These are phyloP conservation scores for Aspergillus bridgeri DNA, from an alignment of 495 filamentous ascomycete genomes.

Conservation along the genomic window DNA sequence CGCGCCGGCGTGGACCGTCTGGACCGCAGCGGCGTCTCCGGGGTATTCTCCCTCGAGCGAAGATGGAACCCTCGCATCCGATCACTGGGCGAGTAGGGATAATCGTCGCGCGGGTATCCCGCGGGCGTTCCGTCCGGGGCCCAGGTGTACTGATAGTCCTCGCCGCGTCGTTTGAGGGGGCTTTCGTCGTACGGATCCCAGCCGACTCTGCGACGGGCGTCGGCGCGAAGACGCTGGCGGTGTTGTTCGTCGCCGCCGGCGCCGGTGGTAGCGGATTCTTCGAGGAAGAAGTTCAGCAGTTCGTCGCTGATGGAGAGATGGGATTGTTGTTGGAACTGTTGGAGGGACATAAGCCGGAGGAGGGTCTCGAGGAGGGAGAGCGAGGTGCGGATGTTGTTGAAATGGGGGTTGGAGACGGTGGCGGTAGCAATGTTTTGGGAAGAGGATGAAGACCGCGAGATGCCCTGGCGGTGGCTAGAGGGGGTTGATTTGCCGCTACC, in stretches of 20 bases:
- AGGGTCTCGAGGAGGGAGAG: conserved; percentile 93
- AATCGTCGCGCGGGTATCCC: conserved; percentile 24
- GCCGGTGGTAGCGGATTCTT: conserved; percentile 71
- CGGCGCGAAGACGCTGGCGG: conserved; percentile 64
- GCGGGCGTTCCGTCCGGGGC: conserved; percentile 25
- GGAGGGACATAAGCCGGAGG: conserved; percentile 86
- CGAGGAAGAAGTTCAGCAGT: conserved; percentile 88
- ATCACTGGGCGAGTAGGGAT: conserved; percentile 31
- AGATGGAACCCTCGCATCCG: conserved; percentile 28
- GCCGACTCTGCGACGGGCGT: conserved; percentile 74
- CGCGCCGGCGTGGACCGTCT: conserved; percentile 21
- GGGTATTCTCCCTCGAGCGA: conserved; percentile 40
- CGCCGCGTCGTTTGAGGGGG: conserved; percentile 60
- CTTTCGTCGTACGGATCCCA: conserved; percentile 84
- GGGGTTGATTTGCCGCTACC: conserved; percentile 16
- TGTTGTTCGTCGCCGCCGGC: conserved; percentile 68
- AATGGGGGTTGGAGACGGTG: conserved; percentile 39
- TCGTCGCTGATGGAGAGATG: conserved; percentile 95
- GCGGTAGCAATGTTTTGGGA: conserved; percentile 25
- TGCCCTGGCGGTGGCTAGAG: conserved; percentile 18
- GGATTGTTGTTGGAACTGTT: conserved; percentile 92
- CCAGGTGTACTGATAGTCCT: conserved; percentile 54
- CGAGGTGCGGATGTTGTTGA: conserved; percentile 66
- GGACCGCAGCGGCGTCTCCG: conserved; percentile 29
- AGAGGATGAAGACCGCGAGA: conserved; percentile 16